Evolutionary conservation across 192 early-diverging fungal species (phyloP).

Genomic region (Fimicolochytrium jonesii): DNA sequence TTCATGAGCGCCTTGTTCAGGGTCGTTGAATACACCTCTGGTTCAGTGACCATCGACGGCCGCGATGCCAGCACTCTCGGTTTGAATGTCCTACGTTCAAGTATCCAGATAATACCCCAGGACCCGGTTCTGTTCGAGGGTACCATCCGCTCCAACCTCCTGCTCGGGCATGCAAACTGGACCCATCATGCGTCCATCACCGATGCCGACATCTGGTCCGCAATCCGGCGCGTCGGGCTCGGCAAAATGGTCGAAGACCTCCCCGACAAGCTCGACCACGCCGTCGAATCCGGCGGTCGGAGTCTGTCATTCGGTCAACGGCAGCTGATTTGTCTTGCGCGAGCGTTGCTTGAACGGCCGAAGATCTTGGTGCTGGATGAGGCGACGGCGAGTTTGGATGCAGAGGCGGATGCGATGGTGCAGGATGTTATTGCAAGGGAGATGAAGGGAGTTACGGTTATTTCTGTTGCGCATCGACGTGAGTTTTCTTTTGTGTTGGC

Average conservation of each 20-base stretch:
- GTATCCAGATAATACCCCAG: slow-evolving; percentile 38
- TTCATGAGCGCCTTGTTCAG: slow-evolving; percentile 40
- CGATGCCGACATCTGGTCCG: background rate
- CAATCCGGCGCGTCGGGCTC: background rate
- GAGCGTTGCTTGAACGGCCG: slow-evolving; percentile 41
- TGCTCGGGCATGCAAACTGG: slow-evolving; percentile 15
- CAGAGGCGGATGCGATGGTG: slow-evolving; percentile 70
- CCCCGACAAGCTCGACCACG: slow-evolving; percentile 2
- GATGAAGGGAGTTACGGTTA: slow-evolving; percentile 47
- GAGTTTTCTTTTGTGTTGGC: too few relatives aligned
- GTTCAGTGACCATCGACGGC: slow-evolving; percentile 35
- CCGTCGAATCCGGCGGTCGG: background rate
- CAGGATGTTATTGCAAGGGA: slow-evolving; percentile 34
- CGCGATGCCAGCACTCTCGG: slow-evolving; percentile 29
- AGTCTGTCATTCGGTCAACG: slow-evolving; percentile 52
- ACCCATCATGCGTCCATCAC: slow-evolving; percentile 10
- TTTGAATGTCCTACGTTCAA: slow-evolving; percentile 23
- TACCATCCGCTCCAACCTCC: slow-evolving; percentile 56
- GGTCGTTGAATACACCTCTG: slow-evolving; percentile 32
- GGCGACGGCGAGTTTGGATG: slow-evolving; percentile 57
- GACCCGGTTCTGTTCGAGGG: slow-evolving; percentile 43
- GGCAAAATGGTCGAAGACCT: background rate
- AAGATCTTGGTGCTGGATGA: slow-evolving; percentile 49
- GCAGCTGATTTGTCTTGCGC: slow-evolving; percentile 49
- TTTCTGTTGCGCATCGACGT: slow-evolving; percentile 82